Evolutionary conservation across 2,329 filamentous ascomycete species (phyloP).

Genomic region (Ophiostoma triangulosporum): DNA sequence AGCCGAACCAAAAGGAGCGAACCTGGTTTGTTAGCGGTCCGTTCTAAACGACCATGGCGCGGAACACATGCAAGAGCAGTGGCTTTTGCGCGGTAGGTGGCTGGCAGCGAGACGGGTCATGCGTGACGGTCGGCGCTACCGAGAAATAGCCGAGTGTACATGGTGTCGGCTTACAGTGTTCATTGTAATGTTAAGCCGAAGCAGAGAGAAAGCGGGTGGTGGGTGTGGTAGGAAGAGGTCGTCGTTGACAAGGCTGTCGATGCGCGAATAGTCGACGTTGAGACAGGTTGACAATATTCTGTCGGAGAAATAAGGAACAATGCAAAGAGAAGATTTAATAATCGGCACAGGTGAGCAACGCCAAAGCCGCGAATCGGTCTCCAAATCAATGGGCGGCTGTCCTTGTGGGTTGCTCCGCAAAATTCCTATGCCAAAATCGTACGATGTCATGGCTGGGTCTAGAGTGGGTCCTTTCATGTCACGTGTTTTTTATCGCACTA

Average conservation of each 20-base stretch:
- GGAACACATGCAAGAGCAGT: background rate
- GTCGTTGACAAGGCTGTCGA: background rate
- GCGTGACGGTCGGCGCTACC: no score
- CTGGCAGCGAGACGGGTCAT: no score
- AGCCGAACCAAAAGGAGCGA: constrained; percentile 43
- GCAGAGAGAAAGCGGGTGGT: no score
- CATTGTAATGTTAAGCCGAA: constrained; percentile 5
- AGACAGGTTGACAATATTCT: background rate
- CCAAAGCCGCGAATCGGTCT: background rate
- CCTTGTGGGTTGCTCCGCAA: background rate
- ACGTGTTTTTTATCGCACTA: background rate
- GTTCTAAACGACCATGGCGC: background rate
- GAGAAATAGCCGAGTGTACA: background rate
- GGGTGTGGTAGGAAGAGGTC: background rate
- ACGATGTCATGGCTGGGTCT: constrained; percentile 1
- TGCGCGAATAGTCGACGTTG: background rate
- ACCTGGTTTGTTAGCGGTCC: constrained; percentile 9
- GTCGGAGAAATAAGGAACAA: background rate
- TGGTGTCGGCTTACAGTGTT: constrained; percentile 10
- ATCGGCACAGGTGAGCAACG: background rate
- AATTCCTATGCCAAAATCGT: constrained; percentile 4
- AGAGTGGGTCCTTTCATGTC: background rate
- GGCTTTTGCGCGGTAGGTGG: no score
- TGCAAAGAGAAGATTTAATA: background rate
- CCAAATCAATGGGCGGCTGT: background rate